A percentile compares a stretch with the other conserved stretches of the same genome.
Evolutionary conservation across 2,329 filamentous ascomycete species (phyloP).

Genomic region (Mariannaea sp.): DNA sequence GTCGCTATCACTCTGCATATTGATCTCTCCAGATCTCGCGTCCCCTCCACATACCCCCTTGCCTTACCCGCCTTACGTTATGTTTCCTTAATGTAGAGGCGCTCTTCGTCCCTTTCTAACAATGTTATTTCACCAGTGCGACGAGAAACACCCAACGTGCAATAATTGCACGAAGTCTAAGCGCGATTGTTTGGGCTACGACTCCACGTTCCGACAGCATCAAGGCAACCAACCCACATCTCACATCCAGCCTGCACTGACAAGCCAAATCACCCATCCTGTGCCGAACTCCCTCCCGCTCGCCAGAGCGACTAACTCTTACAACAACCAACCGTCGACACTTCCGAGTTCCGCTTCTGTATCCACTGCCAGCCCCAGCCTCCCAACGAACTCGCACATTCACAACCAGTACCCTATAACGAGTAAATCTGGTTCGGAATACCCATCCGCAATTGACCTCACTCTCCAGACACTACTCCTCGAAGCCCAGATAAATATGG

Average conservation of each 20-base stretch:
- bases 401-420: slow-evolving; percentile 45
- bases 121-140: slow-evolving; percentile 63
- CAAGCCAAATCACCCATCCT: slow-evolving; percentile 41
- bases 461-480: slow-evolving; percentile 62
- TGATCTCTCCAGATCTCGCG: slow-evolving; percentile 11
- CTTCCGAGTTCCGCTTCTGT: slow-evolving; percentile 46
- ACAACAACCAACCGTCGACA: slow-evolving; percentile 52
- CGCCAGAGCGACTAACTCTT: slow-evolving; percentile 45
- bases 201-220: slow-evolving; percentile 81
- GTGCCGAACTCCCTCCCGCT: slow-evolving; percentile 35
- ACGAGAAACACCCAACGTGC: slow-evolving; percentile 92
- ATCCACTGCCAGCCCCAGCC: slow-evolving; percentile 41
- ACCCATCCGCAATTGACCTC: slow-evolving; percentile 67
- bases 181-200: slow-evolving; percentile 84
- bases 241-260: slow-evolving; percentile 48
- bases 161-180: slow-evolving; percentile 89
- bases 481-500: no score
- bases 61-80: slow-evolving; percentile 13
- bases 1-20: slow-evolving; percentile 6
- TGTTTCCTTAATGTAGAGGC: slow-evolving; percentile 26
- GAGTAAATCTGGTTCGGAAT: slow-evolving; percentile 55
- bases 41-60: slow-evolving; percentile 20
- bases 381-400: slow-evolving; percentile 37
- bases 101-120: slow-evolving; percentile 33
- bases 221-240: slow-evolving; percentile 74